Conservation (phyloP, 2,329 filamentous ascomycete species). For the Verticillium klebahnii region DNA sequence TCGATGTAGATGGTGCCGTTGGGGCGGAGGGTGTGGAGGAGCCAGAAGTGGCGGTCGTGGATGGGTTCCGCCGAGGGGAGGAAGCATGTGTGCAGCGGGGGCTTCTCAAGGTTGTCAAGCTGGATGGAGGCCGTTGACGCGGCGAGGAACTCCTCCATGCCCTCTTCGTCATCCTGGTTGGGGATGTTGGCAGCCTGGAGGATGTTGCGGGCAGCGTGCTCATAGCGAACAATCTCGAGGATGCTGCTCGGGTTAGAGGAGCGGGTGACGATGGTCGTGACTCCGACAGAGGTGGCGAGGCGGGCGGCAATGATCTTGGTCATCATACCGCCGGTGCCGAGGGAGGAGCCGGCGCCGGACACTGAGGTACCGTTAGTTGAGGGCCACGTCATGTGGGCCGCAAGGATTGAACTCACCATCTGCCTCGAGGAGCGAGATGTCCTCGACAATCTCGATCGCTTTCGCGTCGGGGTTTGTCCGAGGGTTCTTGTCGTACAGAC, state of each 20-base stretch:
- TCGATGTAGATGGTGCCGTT: slow-evolving; percentile 94
- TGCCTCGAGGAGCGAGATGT: slow-evolving; percentile 76
- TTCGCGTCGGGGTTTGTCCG: slow-evolving; percentile 78
- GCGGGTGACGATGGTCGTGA: slow-evolving; percentile 91
- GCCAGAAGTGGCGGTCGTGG: slow-evolving; percentile 93
- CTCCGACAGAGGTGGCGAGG: slow-evolving; percentile 87
- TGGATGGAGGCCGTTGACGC: slow-evolving; percentile 38
- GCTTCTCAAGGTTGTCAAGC: slow-evolving; percentile 30
- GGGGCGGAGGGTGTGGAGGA: slow-evolving; percentile 84
- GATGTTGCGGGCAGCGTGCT: slow-evolving; percentile 49
- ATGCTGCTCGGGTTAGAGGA: slow-evolving; percentile 95
- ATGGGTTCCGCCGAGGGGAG: slow-evolving; percentile 80
- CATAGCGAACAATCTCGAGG: slow-evolving; percentile 75
- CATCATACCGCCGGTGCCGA: slow-evolving; percentile 95
- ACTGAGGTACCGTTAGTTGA: slow-evolving; percentile 43
- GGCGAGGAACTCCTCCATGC: slow-evolving; percentile 27
- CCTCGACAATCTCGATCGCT: slow-evolving; percentile 87
- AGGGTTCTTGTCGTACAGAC: slow-evolving; percentile 94
- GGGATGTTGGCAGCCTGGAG: slow-evolving; percentile 18
- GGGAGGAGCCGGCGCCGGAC: slow-evolving; percentile 78
- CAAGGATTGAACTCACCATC: slow-evolving; percentile 53
- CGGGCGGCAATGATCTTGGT: slow-evolving; percentile 95
- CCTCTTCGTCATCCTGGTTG: slow-evolving; percentile 11
- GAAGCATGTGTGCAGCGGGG: slow-evolving; percentile 87
- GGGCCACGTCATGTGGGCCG: not conserved